Conservation (phyloP, 352 stramenopile genomes). For the Sclerospora graminicola region DNA sequence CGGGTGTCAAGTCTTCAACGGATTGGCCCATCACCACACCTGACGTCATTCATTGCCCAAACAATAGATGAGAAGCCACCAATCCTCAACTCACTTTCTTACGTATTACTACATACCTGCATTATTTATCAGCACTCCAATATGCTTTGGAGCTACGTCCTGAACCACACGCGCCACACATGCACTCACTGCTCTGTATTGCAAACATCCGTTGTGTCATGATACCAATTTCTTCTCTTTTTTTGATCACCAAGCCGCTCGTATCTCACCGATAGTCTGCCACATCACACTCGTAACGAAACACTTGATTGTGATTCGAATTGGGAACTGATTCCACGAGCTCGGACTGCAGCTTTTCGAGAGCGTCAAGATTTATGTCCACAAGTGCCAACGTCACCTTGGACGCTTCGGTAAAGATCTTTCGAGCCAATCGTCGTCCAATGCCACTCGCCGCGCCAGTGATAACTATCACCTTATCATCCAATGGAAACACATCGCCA, state of each 20-base stretch:
- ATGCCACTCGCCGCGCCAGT: slow-evolving; percentile 55
- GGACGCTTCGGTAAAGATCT: slow-evolving; percentile 16
- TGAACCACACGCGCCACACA: slow-evolving; percentile 20
- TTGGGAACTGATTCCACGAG: slow-evolving; percentile 2
- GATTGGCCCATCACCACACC: slow-evolving; percentile 36
- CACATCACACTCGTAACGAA: slow-evolving; percentile 50
- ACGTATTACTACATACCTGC: slow-evolving; percentile 25
- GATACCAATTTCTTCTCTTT: not conserved
- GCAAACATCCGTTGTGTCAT: not conserved
- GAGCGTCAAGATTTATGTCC: slow-evolving; percentile 40
- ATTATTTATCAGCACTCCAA: slow-evolving; percentile 55
- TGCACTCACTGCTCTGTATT: slow-evolving; percentile 21
- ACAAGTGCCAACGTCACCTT: slow-evolving; percentile 44
- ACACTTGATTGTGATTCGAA: slow-evolving; percentile 11
- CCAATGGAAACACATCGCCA: slow-evolving; percentile 24
- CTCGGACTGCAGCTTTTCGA: slow-evolving; percentile 20
- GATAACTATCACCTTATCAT: slow-evolving; percentile 48
- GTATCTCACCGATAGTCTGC: slow-evolving; percentile 42
- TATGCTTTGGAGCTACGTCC: slow-evolving; percentile 28
- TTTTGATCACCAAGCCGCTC: not conserved
- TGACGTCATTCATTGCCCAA: not conserved
- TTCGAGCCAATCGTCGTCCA: slow-evolving; percentile 30
- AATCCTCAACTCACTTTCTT: not conserved
- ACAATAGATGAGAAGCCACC: not conserved
- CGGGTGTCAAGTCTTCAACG: slow-evolving; percentile 27